Conservation (phyloP, 1,284 basidiomycete species). For the Rhodotorula sp. region DNA sequence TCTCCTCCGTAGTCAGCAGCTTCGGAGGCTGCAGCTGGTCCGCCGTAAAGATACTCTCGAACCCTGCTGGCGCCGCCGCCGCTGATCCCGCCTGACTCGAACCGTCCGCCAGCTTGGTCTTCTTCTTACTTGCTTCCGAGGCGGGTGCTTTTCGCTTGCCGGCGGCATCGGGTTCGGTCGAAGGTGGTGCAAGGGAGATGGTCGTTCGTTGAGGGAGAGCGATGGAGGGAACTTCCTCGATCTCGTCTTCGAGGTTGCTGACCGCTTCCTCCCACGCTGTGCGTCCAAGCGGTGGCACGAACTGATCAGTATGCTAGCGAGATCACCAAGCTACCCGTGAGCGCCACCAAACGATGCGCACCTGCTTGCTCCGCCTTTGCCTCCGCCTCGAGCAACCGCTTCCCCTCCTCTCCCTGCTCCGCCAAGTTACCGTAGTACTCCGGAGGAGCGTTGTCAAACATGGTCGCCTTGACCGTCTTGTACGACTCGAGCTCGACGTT, state of each 20-base stretch:
- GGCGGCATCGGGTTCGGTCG: slow-evolving; percentile 8
- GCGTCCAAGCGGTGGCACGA: no score
- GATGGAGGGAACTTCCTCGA: slow-evolving; percentile 35
- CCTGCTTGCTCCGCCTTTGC: slow-evolving; percentile 65
- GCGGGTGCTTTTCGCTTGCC: slow-evolving; percentile 45
- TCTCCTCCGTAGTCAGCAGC: slow-evolving; percentile 70
- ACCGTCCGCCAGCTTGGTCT: slow-evolving; percentile 33
- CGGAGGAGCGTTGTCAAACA: slow-evolving; percentile 79
- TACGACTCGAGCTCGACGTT: slow-evolving; percentile 84
- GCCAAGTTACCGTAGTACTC: slow-evolving; percentile 90
- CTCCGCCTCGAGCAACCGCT: slow-evolving; percentile 64
- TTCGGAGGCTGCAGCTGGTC: slow-evolving; percentile 71
- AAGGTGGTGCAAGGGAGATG: slow-evolving; percentile 29
- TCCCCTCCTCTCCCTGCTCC: slow-evolving; percentile 68
- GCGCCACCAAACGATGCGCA: slow-evolving; percentile 45
- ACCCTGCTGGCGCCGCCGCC: slow-evolving; percentile 45
- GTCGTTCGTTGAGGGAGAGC: slow-evolving; percentile 40
- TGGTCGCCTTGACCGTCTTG: slow-evolving; percentile 57
- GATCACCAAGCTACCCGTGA: neutral
- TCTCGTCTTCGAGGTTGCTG: slow-evolving; percentile 33
- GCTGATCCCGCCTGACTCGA: slow-evolving; percentile 16
- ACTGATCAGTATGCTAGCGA: neutral
- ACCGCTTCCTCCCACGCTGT: slow-evolving; percentile 39
- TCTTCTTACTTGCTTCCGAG: slow-evolving; percentile 28
- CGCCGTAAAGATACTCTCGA: slow-evolving; percentile 70